These are phyloP conservation scores for Dissoconium aciculare DNA, from an alignment of 2,329 filamentous ascomycete genomes.

Conservation along the genomic window DNA sequence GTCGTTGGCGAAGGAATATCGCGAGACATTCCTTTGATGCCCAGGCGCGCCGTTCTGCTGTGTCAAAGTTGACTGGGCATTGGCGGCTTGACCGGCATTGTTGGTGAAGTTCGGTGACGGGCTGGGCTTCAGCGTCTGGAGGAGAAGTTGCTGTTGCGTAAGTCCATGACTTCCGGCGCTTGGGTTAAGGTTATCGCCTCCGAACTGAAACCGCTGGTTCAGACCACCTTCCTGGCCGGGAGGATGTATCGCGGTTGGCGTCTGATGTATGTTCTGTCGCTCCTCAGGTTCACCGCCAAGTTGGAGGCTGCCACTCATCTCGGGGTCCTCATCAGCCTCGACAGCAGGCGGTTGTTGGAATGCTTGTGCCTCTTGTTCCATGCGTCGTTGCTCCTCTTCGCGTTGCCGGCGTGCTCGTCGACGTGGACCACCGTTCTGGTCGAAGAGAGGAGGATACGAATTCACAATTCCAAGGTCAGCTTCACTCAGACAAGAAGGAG, in stretches of 20 bases:
- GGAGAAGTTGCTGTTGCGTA: slow-evolving; percentile 57
- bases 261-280: slow-evolving; percentile 39
- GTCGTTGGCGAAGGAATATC: slow-evolving; percentile 79
- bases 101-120: slow-evolving; percentile 31
- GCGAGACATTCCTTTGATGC: slow-evolving; percentile 69
- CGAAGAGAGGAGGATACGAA: slow-evolving; percentile 63
- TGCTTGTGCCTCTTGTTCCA: slow-evolving; percentile 41
- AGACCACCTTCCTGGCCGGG: slow-evolving; percentile 32
- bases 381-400: slow-evolving; percentile 40
- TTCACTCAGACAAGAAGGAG: slow-evolving; percentile 29
- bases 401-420: slow-evolving; percentile 56
- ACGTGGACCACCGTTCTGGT: slow-evolving; percentile 66
- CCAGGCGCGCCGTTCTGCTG: slow-evolving; percentile 26
- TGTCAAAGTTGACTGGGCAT: slow-evolving; percentile 27
- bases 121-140: slow-evolving; percentile 41
- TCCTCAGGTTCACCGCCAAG: slow-evolving; percentile 89
- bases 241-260: slow-evolving; percentile 53
- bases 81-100: slow-evolving; percentile 31
- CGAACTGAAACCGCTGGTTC: slow-evolving; percentile 20
- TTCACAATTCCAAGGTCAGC: slow-evolving; percentile 39
- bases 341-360: slow-evolving; percentile 33
- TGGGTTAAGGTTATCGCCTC: slow-evolving; percentile 32
- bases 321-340: slow-evolving; percentile 57
- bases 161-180: slow-evolving; percentile 56
- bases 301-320: slow-evolving; percentile 66